Base-by-base conservation (phyloP, 1,139 yeast species). In the Taphrina deformans region DNA sequence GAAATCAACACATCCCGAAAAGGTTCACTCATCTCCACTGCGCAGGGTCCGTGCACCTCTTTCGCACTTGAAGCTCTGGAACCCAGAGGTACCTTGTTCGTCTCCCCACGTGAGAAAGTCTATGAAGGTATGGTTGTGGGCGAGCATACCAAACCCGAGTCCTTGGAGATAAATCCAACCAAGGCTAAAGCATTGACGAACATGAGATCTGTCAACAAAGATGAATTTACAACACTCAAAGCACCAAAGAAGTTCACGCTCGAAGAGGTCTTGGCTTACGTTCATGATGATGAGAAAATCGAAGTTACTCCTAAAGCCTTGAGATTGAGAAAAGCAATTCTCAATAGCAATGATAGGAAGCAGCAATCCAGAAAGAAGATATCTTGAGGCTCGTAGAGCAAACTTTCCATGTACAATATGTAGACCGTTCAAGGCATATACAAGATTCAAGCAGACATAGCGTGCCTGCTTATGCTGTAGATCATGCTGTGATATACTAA, bases 141-240 rank as follows among this genome's bases (percentile, higher is more conserved):
- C 16, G 65, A 61, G 53, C 65, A 61, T 38, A 41, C 52, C 45
- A 61, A 61, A 27, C 53, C 59, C 35, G 65, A 61, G 23, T 40
- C 52, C 1, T 26, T 61, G 23, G 65, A 61, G 26, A 53, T 61
- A 23, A 61, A 61, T 35, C 65, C 65, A 3, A 53, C 59, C 18
- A 61, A 61, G 48, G 59, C 59, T 18, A 61, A 61, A 38, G 59
- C 59, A 10, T 41, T 61, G 33, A 61, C 65, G 18, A 61, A 61
- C 29, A 61, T 61, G 65, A 35, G 65, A n/a, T 52, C 65, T 18
- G 65, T 53, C 46, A 53, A 53, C 52, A 61, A 61, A 45, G 65
- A 61, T 16, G 65, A 61, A 14, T 52, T 53, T 18, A 61, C 59
- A 35, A 53, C 59, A 3, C 38, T 61, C 29, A 52, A 52, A 26